These are phyloP conservation scores for Oxyria digyna DNA, from an alignment of 148 eudicot species.

Conservation along the genomic window DNA sequence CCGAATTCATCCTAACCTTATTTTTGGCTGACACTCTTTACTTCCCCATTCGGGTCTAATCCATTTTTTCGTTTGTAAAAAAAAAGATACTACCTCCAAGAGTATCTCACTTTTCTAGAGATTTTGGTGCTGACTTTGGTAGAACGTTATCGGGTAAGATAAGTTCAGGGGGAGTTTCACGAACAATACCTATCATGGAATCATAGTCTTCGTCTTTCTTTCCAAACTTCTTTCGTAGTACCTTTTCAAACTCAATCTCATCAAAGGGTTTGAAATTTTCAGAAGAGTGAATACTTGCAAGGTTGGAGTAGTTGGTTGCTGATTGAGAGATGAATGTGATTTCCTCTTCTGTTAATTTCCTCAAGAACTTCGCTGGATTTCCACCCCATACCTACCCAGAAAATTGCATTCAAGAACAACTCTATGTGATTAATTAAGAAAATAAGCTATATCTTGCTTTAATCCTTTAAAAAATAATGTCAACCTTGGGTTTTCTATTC, in stretches of 20 bases:
- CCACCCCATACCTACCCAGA: constrained; percentile 52
- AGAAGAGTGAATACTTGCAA: constrained; percentile 46
- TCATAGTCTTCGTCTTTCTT: constrained; percentile 42
- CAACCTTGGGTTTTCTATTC: background rate
- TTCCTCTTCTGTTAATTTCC: constrained; percentile 56
- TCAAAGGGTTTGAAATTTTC: constrained; percentile 50
- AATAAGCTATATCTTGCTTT: background rate
- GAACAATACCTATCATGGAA: constrained; percentile 46
- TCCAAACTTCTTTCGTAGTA: constrained; percentile 51
- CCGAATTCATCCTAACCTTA: background rate
- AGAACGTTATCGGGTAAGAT: constrained; percentile 39
- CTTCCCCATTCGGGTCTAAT: background rate
- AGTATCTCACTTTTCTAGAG: constrained; percentile 14
- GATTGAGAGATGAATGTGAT: constrained; percentile 44
- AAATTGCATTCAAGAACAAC: background rate
- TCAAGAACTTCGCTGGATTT: constrained; percentile 62
- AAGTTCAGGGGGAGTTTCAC: constrained; percentile 48
- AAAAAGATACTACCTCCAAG: background rate
- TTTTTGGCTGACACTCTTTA: background rate
- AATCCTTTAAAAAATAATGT: background rate
- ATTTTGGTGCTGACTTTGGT: constrained; percentile 31
- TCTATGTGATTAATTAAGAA: background rate
- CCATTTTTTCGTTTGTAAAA: background rate
- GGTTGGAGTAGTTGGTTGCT: constrained; percentile 38
- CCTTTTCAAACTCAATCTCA: constrained; percentile 54